Conservation (phyloP, 768 basidiomycete genomes). For the Trametes meyenii region DNA sequence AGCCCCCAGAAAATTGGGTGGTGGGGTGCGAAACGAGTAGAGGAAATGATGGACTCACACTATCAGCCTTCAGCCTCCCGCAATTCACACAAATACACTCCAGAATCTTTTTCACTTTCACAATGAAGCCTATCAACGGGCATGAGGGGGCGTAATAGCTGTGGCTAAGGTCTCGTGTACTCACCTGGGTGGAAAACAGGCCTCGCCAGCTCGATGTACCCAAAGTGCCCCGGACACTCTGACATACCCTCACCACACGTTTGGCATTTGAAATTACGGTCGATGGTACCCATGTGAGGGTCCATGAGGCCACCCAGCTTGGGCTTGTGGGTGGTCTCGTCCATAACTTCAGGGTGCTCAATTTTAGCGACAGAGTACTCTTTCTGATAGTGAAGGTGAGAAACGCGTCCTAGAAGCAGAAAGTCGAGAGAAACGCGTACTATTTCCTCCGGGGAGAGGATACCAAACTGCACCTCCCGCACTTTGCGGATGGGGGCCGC, state of each 20-base stretch:
- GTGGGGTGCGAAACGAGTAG: conserved; percentile 91
- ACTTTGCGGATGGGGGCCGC: conserved; percentile 94
- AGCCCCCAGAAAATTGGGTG: conserved; percentile 98
- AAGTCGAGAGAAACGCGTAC: conserved; percentile 49
- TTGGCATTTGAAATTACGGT: conserved; percentile 98
- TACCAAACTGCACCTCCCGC: conserved; percentile 97
- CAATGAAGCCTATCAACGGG: conserved; percentile 73
- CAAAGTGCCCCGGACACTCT: conserved; percentile 99
- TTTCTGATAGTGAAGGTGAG: conserved; percentile 63
- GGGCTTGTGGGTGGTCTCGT: conserved; percentile 87
- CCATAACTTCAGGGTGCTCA: conserved; percentile 98
- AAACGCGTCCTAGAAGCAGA: conserved; percentile 1
- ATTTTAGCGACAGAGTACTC: conserved; percentile 98
- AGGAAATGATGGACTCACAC: conserved; percentile 88
- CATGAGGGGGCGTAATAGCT: conserved; percentile 2
- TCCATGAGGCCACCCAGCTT: conserved; percentile 97
- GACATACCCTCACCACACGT: conserved; percentile 99
- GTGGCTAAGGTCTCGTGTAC: conserved; percentile 32
- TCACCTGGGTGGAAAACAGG: conserved; percentile 97
- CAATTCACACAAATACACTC: conserved; percentile 99
- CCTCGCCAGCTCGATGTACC: conserved; percentile 94
- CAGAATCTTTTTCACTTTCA: conserved; percentile 99
- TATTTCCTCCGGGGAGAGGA: conserved; percentile 98
- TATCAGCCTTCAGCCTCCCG: conserved; percentile 95
- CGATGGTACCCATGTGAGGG: conserved; percentile 96